Conservation (phyloP, 106 monocot genomes). For the Dendrobium catenatum region DNA sequence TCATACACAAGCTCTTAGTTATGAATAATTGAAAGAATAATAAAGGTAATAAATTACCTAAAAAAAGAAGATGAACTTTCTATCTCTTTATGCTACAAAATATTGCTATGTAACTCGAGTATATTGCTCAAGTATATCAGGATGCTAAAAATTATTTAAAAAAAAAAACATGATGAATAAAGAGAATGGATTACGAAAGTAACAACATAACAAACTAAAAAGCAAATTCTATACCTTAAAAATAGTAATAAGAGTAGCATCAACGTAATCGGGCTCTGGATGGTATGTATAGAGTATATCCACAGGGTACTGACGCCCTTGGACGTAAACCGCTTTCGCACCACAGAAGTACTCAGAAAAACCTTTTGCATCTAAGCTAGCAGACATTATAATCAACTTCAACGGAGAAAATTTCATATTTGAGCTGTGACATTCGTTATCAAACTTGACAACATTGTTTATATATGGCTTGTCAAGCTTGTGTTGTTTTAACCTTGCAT, state of each 20-base stretch:
- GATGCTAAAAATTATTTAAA: no score
- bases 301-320: slow-evolving; percentile 83
- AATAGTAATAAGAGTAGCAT: slow-evolving; percentile 73
- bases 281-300: slow-evolving; percentile 85
- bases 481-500: slow-evolving; percentile 31
- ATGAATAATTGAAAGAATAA: neutral
- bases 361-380: slow-evolving; percentile 84
- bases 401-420: slow-evolving; percentile 40
- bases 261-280: slow-evolving; percentile 71
- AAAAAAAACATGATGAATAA: no score
- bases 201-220: neutral
- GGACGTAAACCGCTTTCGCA: slow-evolving; percentile 85
- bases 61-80: neutral
- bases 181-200: no score
- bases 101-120: no score
- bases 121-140: no score
- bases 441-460: slow-evolving; percentile 12
- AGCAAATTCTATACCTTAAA: slow-evolving; percentile 53
- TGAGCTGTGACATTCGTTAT: slow-evolving; percentile 14
- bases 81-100: no score
- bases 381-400: slow-evolving; percentile 96
- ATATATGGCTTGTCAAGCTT: slow-evolving; percentile 13
- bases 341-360: slow-evolving; percentile 89
- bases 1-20: neutral
- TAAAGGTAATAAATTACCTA: neutral